Conservation (phyloP, 2,329 filamentous ascomycete species). For the Phialophora tarda region DNA sequence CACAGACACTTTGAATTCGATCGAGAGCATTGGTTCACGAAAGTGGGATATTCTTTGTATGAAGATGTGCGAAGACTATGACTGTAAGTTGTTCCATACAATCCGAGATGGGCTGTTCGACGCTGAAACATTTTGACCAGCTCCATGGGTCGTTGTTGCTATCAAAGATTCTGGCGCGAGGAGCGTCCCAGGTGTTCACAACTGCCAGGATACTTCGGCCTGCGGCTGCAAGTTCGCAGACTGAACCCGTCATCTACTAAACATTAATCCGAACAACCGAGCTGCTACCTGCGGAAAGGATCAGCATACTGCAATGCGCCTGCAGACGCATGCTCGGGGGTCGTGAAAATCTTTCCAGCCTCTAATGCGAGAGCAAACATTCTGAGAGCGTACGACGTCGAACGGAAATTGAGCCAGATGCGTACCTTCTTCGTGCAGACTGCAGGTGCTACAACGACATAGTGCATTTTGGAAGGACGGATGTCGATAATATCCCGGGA, state of each 20-base stretch:
- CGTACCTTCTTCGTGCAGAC: background rate
- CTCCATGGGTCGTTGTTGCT: slow-evolving; percentile 19
- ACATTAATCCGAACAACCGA: background rate
- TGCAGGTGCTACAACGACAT: background rate
- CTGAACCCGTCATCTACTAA: background rate
- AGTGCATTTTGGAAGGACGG: background rate
- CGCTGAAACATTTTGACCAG: slow-evolving; percentile 12
- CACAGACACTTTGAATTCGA: background rate
- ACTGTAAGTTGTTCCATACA: slow-evolving; percentile 4
- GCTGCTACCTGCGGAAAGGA: background rate
- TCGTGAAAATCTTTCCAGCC: background rate
- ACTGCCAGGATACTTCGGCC: slow-evolving; percentile 14
- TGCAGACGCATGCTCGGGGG: background rate
- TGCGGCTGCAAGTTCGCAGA: slow-evolving; percentile 4
- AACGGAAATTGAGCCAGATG: background rate
- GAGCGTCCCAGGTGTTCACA: background rate
- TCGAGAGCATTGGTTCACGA: slow-evolving; percentile 3
- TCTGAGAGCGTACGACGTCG: background rate
- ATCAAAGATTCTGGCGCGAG: slow-evolving; percentile 11
- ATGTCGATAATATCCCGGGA: background rate
- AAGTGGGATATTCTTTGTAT: slow-evolving; percentile 21
- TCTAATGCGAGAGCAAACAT: background rate
- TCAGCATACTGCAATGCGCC: background rate
- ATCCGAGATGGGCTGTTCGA: background rate
- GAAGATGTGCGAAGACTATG: slow-evolving; percentile 20